phyloP scores from a whole-genome alignment of 108 stramenopile species.

The Cyclotella cryptica region DNA sequence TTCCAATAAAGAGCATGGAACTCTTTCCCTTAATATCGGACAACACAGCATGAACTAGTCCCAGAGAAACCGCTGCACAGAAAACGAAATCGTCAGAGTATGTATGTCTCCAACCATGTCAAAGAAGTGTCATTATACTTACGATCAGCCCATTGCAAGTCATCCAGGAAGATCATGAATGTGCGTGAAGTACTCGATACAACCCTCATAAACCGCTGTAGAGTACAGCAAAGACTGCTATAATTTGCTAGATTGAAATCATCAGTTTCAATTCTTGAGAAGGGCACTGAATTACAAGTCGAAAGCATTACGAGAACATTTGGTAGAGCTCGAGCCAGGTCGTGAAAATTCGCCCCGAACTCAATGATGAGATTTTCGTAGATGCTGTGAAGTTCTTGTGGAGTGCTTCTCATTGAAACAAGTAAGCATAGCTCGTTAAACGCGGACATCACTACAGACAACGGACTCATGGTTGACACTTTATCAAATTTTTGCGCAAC shows the following conservation, averaged over 20 bases:
- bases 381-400: neutral
- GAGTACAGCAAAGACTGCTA: conserved; percentile 38
- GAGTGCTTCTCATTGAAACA: conserved; percentile 14
- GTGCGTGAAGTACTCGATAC: conserved; percentile 38
- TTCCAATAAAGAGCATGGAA: conserved; percentile 40
- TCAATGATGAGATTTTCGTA: conserved; percentile 19
- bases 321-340: conserved; percentile 31
- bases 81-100: too few relatives aligned
- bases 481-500: conserved; percentile 11
- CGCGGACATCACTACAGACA: conserved; percentile 26
- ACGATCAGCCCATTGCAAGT: conserved; percentile 42
- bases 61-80: conserved; percentile 8
- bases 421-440: conserved; percentile 39
- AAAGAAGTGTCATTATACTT: too few relatives aligned
- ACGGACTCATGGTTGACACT: conserved; percentile 5
- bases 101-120: too few relatives aligned
- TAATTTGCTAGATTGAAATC: conserved; percentile 9
- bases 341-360: conserved; percentile 31
- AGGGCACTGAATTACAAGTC: neutral
- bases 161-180: conserved; percentile 43
- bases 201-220: conserved; percentile 37
- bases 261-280: neutral
- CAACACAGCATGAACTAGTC: conserved; percentile 30
- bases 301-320: conserved; percentile 12
- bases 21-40: conserved; percentile 20